Evolutionary conservation across 495 filamentous ascomycete species (phyloP), one percentile per base, ranked within the genome.

Genomic region (Stereocaulon alpinum): DNA sequence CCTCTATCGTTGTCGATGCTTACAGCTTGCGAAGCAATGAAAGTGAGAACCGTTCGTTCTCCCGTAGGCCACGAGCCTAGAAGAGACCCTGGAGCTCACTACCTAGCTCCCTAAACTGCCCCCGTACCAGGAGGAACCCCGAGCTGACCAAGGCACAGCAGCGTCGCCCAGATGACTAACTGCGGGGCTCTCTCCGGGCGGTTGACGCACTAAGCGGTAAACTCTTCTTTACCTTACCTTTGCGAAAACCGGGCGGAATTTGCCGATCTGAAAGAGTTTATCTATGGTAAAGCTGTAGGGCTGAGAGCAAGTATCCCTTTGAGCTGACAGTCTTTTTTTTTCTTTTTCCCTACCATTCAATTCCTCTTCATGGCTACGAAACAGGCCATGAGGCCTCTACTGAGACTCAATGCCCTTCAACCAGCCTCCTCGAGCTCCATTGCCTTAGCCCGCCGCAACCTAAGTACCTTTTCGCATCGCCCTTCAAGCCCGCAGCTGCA

Each of bases 311-410:
- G 18, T 11, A 20, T 58, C 56, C 56, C 56, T 15, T 58, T 30
- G 43, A 14, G 48, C 12, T 15, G 27, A 14, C 18, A 58, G n/a
- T 41, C 30, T 17, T 7, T 6, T 4, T 40, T 6, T 29, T 20
- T 20, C 48, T 18, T 6, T n/a, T 40, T 10, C 14, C 45, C 34
- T 12, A 18, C 40, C 20, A 22, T 15, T 27, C 32, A 6, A 22
- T 22, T 7, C 11, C 10, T 15, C 29, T 54, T 40, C 24, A 65
- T 65, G 60, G 56, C 63, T 27, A 49, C 55, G 20, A 62, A 59
- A 57, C 52, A 18, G n/a, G 52, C 57, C 62, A 34, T 58, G 20
- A 57, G 54, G 53, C 48, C 61, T 59, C 50, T 59, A 41, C 51
- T 22, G 43, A 63, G 55, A 29, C 22, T 56, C 18, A 4, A 24